These are phyloP conservation scores for Sphaerulina musiva DNA, from an alignment of 2,329 filamentous ascomycete species.

Conservation along the genomic window DNA sequence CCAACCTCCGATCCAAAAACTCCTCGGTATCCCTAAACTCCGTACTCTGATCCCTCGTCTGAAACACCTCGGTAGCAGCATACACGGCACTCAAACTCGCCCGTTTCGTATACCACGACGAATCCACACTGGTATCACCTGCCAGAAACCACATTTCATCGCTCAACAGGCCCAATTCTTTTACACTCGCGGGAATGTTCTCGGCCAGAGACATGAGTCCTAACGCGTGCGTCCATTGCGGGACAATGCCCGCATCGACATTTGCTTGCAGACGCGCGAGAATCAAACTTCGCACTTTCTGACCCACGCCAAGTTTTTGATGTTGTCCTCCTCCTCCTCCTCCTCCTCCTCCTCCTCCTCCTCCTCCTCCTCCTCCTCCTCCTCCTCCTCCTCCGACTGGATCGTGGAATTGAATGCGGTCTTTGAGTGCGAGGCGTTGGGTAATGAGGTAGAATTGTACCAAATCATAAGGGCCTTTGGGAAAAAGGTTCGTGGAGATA, in stretches of 20 bases:
- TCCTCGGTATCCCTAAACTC: slow-evolving; percentile 70
- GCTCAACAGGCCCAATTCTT: slow-evolving; percentile 72
- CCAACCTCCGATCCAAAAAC: slow-evolving; percentile 70
- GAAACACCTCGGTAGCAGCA: slow-evolving; percentile 73
- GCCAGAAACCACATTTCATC: slow-evolving; percentile 90
- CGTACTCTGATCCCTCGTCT: slow-evolving; percentile 77
- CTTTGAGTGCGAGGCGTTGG: slow-evolving; percentile 55
- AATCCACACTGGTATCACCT: slow-evolving; percentile 74
- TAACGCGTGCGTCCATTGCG: slow-evolving; percentile 83
- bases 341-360: slow-evolving; percentile 19
- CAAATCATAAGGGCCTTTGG: slow-evolving; percentile 72
- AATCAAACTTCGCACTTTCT: slow-evolving; percentile 63
- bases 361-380: slow-evolving; percentile 30
- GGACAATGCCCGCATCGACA: slow-evolving; percentile 52
- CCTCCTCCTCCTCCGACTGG: background rate
- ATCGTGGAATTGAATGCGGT: slow-evolving; percentile 41
- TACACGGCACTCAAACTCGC: slow-evolving; percentile 59
- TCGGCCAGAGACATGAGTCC: slow-evolving; percentile 82
- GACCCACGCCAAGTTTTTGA: slow-evolving; percentile 32
- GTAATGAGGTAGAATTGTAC: slow-evolving; percentile 69
- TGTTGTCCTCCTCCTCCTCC: background rate
- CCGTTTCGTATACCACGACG: slow-evolving; percentile 77
- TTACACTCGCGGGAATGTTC: slow-evolving; percentile 67
- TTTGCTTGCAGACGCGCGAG: slow-evolving; percentile 76
- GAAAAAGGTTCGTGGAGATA: slow-evolving; percentile 75